Percentiles rank a stretch among this genome's conserved stretches.
phyloP scores from a whole-genome alignment of 2,329 filamentous ascomycete species.

The Trichoderma afroharzianum region DNA sequence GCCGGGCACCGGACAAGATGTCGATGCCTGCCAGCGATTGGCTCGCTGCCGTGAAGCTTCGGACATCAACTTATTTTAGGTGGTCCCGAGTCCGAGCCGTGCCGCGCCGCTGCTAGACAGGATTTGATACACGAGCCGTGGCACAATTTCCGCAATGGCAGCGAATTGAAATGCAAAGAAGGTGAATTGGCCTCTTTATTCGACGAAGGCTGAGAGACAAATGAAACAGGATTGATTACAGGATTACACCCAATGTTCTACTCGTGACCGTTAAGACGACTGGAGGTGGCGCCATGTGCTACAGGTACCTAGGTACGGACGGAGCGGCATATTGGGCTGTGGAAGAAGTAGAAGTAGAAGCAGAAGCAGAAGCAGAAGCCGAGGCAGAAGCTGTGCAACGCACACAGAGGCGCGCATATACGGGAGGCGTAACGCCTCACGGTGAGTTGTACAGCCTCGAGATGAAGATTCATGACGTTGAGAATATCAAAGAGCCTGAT shows the following conservation, averaged over 20 bases:
- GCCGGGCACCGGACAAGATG: neutral
- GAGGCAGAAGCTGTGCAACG: neutral
- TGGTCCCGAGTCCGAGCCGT: constrained; percentile 4
- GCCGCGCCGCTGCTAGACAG: neutral
- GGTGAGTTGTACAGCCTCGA: neutral
- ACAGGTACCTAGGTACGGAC: neutral
- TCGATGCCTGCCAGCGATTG: constrained; percentile 7
- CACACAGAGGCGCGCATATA: neutral
- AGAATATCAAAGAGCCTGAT: neutral
- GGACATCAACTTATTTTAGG: neutral
- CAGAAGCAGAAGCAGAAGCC: neutral
- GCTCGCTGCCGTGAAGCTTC: neutral
- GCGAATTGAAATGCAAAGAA: neutral
- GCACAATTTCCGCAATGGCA: neutral
- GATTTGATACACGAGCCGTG: neutral
- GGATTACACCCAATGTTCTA: neutral
- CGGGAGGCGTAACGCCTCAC: neutral
- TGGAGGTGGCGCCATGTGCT: neutral
- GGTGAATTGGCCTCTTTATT: neutral
- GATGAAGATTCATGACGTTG: neutral
- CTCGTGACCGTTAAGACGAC: neutral
- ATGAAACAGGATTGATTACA: neutral
- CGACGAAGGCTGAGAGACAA: neutral
- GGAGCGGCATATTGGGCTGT: neutral
- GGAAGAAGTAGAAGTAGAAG: neutral